A percentile compares a stretch with the other conserved stretches of the same genome.
Conservation (phyloP, 331 rosid genomes). For the Prunus yedoensis region DNA sequence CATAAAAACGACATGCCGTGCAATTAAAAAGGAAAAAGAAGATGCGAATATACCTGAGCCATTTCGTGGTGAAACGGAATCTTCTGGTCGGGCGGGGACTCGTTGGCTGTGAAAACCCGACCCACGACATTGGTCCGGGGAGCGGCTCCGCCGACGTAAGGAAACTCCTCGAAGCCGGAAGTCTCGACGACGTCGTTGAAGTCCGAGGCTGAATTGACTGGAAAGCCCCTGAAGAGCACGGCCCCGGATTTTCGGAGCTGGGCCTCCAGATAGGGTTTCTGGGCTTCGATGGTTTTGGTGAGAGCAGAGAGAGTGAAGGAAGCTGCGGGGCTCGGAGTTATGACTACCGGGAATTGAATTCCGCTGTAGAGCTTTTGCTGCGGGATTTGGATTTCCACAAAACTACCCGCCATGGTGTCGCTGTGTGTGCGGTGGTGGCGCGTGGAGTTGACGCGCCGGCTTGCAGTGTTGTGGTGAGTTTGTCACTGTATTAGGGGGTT, state of each 20-base stretch:
- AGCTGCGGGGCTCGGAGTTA: slow-evolving; percentile 37
- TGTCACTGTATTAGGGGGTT: not conserved
- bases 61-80: slow-evolving; percentile 89
- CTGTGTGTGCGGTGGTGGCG: not conserved
- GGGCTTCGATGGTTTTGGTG: slow-evolving; percentile 41
- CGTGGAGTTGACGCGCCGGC: not conserved
- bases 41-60: slow-evolving; percentile 57
- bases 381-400: slow-evolving; percentile 46
- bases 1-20: slow-evolving; percentile 46
- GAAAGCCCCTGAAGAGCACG: slow-evolving; percentile 57
- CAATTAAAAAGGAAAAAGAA: not conserved
- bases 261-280: slow-evolving; percentile 45
- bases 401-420: slow-evolving; percentile 31
- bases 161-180: slow-evolving; percentile 75
- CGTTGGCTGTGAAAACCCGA: slow-evolving; percentile 88
- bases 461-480: not conserved
- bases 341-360: slow-evolving; percentile 41
- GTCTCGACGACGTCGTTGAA: slow-evolving; percentile 82
- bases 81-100: slow-evolving; percentile 88
- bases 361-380: slow-evolving; percentile 57
- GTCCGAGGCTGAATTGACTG: slow-evolving; percentile 54
- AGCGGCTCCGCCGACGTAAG: slow-evolving; percentile 90
- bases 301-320: slow-evolving; percentile 27
- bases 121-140: slow-evolving; percentile 76
- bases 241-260: slow-evolving; percentile 66